Conservation (phyloP, 345 rosid genomes). For the Pseudoturritis turrita region DNA sequence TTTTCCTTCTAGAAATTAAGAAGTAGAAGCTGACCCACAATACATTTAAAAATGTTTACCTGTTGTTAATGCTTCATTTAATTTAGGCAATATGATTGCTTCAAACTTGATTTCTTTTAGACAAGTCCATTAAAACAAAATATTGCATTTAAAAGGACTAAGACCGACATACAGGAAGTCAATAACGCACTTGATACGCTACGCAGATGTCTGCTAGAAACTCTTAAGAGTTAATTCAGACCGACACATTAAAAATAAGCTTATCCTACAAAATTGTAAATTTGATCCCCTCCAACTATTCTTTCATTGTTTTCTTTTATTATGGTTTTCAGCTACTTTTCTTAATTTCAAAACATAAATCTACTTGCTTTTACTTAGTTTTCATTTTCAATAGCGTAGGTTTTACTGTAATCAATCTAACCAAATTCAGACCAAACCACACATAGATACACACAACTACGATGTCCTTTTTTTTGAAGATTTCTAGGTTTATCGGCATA, state of each 20-base stretch:
- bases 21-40: slow-evolving; percentile 2
- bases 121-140: background rate
- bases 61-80: slow-evolving; percentile 16
- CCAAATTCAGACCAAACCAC: background rate
- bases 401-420: too few species aligned
- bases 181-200: slow-evolving; percentile 17
- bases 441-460: background rate
- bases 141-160: background rate
- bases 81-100: slow-evolving; percentile 5
- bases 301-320: background rate
- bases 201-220: slow-evolving; percentile 4
- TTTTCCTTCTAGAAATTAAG: slow-evolving; percentile 17
- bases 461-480: background rate
- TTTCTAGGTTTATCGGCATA: background rate
- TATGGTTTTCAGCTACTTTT: background rate
- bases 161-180: slow-evolving; percentile 17
- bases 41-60: background rate
- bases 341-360: background rate
- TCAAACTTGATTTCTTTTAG: background rate
- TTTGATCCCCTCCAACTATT: background rate
- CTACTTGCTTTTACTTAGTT: background rate
- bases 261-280: background rate
- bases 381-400: too few species aligned
- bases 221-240: background rate
- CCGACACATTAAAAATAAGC: slow-evolving; percentile 14